These are phyloP conservation scores for Stygiomarasmius scandens DNA, from an alignment of 1,284 basidiomycete genomes.

Conservation along the genomic window DNA sequence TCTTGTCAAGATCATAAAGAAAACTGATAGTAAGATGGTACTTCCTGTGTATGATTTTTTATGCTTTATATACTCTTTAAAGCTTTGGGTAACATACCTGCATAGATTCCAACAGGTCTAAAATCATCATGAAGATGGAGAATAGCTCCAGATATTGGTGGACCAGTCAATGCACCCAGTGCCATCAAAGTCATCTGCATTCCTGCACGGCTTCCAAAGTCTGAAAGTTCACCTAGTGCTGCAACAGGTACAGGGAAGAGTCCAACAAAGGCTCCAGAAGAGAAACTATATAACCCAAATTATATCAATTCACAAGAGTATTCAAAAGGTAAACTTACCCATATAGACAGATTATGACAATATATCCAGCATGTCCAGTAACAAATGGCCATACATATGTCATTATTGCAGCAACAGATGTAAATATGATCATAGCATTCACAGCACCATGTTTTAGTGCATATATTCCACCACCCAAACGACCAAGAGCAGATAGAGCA, in stretches of 20 bases:
- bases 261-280: slow-evolving; percentile 5
- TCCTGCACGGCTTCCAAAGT: slow-evolving; percentile 3
- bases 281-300: background rate
- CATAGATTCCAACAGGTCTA: slow-evolving; percentile 1
- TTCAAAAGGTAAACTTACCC: background rate
- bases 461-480: background rate
- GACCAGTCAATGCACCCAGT: slow-evolving; percentile 4
- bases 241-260: slow-evolving; percentile 4
- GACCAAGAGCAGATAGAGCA: slow-evolving; percentile 5
- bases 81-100: background rate
- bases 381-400: slow-evolving; percentile 1
- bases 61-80: no score
- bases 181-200: slow-evolving; percentile 7
- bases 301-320: no score
- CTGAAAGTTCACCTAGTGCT: background rate
- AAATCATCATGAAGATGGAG: background rate
- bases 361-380: background rate
- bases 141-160: slow-evolving; percentile 9
- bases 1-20: no score
- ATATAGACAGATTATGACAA: slow-evolving; percentile 1
- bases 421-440: background rate
- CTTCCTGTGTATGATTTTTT: no score
- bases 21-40: no score
- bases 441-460: slow-evolving; percentile 2
- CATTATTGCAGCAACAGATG: background rate